Evolutionary conservation across 2,329 filamentous ascomycete genomes (phyloP), one percentile per base, ranked within the genome.

Genomic region (Aspergillus piperis): DNA sequence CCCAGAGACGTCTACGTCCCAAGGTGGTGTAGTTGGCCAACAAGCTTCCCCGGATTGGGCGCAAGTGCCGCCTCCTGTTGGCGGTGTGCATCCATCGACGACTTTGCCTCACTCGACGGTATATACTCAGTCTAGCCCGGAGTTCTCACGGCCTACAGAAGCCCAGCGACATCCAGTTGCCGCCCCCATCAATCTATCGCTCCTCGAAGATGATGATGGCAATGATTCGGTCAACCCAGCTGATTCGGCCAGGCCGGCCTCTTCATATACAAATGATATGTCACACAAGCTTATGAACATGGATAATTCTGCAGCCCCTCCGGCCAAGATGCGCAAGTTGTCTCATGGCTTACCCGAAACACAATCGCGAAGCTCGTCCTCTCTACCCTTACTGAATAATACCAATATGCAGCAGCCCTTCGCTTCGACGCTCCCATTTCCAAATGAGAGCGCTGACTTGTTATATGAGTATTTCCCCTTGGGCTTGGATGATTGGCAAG

Each of bases 381-480:
- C 68, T 17, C 60, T 76, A n/a, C 72, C 74, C 6, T 51, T 75
- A 11, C 42, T 76, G n/a, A 69, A 69, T 49, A 68, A 66, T 39
- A 67, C 73, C 15, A 72, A 71, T 54, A 54, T 76, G 47, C 73
- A 73, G 27, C 73, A 75, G 54, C 67, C 71, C 83, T 85, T 72
- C 88, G 89, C 71, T 83, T 90, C 36, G 78, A 88, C 65, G 19
- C 69, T 79, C 19, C 71, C 76, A 5, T 76, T 75, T 54, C 70
- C 74, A n/a, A 75, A 72, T 39, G 92, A 96, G 68, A 89, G 89
- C 67, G 88, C 88, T 0, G 93, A 97, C 75, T 80, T 93, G 65
- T 80, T 97, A 17, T 97, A 97, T 73, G 93, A 98, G 77, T 97
- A 98, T 73, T 97, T 98, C 65, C 93, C 93, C 0, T 82, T 98